These are phyloP conservation scores for Pythium utonaiense DNA, from an alignment of 352 stramenopile species.

Conservation along the genomic window DNA sequence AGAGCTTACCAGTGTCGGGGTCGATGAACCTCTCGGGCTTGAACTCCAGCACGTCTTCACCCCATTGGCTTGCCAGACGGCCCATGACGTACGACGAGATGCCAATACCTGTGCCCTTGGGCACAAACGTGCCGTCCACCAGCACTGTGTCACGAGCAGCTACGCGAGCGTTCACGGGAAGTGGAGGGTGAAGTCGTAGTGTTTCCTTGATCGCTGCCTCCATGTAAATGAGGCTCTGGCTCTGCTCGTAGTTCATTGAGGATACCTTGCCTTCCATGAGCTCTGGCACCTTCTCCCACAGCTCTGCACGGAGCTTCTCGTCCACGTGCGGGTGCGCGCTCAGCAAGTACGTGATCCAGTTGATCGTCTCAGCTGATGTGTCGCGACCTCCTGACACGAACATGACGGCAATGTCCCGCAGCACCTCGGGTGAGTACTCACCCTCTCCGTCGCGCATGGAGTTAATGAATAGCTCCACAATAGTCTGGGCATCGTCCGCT, in stretches of 20 bases:
- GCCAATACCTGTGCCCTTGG: constrained; percentile 23
- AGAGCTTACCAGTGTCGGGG: constrained; percentile 5
- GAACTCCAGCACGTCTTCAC: constrained; percentile 28
- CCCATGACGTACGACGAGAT: constrained; percentile 31
- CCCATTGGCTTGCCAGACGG: constrained; percentile 28
- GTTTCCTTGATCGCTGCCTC: constrained; percentile 34
- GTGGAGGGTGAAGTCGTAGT: constrained; percentile 32
- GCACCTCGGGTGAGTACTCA: constrained; percentile 17
- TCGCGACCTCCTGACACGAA: constrained; percentile 48
- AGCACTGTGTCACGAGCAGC: constrained; percentile 27
- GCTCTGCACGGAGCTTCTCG: constrained; percentile 26
- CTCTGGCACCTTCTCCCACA: constrained; percentile 23
- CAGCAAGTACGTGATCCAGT: constrained; percentile 42
- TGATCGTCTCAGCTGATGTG: constrained; percentile 42
- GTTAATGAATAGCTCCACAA: constrained; percentile 25
- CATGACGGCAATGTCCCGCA: constrained; percentile 45
- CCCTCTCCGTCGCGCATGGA: constrained; percentile 13
- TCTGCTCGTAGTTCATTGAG: constrained; percentile 13
- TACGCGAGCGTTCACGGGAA: constrained; percentile 27
- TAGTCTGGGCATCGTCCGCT: constrained; percentile 4
- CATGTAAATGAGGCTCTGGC: constrained; percentile 14
- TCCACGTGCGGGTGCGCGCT: constrained; percentile 33
- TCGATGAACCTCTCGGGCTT: constrained; percentile 34
- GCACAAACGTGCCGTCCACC: constrained; percentile 33
- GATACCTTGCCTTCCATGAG: constrained; percentile 7